Evolutionary conservation across 352 stramenopile species (phyloP).

Genomic region (Pythium phragmitis): DNA sequence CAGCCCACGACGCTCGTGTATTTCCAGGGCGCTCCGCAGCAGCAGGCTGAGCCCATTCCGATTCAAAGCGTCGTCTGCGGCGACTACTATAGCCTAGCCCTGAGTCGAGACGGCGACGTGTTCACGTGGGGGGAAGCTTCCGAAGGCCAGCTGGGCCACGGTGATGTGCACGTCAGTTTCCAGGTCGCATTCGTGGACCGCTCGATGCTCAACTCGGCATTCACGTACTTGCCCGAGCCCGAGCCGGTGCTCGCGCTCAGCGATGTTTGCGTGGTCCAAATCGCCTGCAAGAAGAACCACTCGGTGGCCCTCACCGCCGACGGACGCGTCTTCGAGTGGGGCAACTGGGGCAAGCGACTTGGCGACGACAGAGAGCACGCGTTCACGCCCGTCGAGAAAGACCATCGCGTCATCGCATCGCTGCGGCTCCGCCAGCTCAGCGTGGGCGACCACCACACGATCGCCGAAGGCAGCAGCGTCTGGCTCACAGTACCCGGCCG

Average conservation of each 20-base stretch:
- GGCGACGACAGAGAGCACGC: slow-evolving; percentile 57
- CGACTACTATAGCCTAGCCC: slow-evolving; percentile 63
- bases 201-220: slow-evolving; percentile 67
- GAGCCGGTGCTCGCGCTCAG: slow-evolving; percentile 60
- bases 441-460: slow-evolving; percentile 52
- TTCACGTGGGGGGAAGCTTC: slow-evolving; percentile 79
- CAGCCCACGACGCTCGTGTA: slow-evolving; percentile 55
- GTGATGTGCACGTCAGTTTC: slow-evolving; percentile 50
- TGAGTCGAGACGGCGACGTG: slow-evolving; percentile 64
- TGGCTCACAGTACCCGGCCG: slow-evolving; percentile 44
- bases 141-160: slow-evolving; percentile 67
- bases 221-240: slow-evolving; percentile 58
- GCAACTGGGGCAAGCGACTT: slow-evolving; percentile 59
- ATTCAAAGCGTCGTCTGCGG: slow-evolving; percentile 57
- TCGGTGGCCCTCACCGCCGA: slow-evolving; percentile 44
- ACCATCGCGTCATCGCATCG: slow-evolving; percentile 7
- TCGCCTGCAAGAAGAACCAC: slow-evolving; percentile 62
- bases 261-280: slow-evolving; percentile 38
- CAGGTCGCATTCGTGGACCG: slow-evolving; percentile 64
- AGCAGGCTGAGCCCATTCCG: slow-evolving; percentile 66
- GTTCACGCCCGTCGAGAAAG: slow-evolving; percentile 48
- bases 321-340: slow-evolving; percentile 61
- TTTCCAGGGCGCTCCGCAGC: slow-evolving; percentile 48
- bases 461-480: slow-evolving; percentile 62
- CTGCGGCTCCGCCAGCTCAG: slow-evolving; percentile 45